These are phyloP conservation scores for Kodamaea neixiangensis DNA, from an alignment of 805 yeast genomes.

Conservation along the genomic window DNA sequence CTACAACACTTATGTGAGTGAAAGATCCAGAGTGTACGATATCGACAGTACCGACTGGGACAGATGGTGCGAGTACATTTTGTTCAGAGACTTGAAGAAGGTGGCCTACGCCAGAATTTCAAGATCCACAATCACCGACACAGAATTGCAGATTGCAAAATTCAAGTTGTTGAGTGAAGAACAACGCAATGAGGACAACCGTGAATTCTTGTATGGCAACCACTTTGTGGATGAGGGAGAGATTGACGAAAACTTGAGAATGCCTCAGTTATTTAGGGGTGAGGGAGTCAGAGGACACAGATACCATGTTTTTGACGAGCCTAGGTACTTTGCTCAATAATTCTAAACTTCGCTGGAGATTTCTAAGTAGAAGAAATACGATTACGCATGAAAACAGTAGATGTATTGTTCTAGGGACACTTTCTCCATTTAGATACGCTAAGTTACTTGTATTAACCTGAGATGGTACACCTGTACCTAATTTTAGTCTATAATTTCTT, in stretches of 20 bases:
- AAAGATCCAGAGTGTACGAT: constrained; percentile 83
- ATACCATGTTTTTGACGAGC: constrained; percentile 94
- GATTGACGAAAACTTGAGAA: constrained; percentile 63
- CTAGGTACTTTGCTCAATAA: constrained; percentile 65
- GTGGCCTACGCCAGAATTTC: constrained; percentile 93
- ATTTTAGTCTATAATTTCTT: not conserved
- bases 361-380: not conserved
- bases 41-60: constrained; percentile 94
- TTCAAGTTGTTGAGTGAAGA: constrained; percentile 58
- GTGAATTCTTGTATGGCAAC: constrained; percentile 53
- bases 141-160: constrained; percentile 94
- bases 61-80: constrained; percentile 97
- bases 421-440: too few species aligned
- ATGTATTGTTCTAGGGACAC: too few species aligned
- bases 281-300: constrained; percentile 93
- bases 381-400: not conserved
- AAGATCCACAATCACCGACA: constrained; percentile 92
- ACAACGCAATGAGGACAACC: constrained; percentile 33
- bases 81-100: constrained; percentile 83
- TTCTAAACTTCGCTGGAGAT: not conserved
- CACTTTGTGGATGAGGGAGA: constrained; percentile 55
- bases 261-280: constrained; percentile 80
- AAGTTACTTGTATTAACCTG: too few species aligned
- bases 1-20: constrained; percentile 88
- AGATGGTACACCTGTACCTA: too few species aligned